phyloP scores from a whole-genome alignment of 371 early-diverging fungal species.

The Mucor velutinosus region DNA sequence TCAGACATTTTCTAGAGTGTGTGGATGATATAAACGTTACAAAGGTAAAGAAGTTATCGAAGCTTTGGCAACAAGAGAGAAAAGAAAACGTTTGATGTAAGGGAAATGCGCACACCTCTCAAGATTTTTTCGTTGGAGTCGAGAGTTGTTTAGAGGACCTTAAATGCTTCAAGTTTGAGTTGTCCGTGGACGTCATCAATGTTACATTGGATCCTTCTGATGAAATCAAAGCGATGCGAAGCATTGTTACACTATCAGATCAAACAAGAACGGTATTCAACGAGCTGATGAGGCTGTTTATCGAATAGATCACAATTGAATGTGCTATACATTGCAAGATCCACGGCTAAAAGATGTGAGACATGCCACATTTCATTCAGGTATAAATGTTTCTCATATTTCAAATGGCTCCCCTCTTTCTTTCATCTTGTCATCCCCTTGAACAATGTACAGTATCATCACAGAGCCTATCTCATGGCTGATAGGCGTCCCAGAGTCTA shows the following conservation, averaged over 20 bases:
- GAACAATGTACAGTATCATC: background rate
- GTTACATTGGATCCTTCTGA: background rate
- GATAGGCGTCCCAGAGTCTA: slow-evolving; percentile 59
- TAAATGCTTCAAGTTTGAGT: background rate
- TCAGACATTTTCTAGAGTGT: slow-evolving; percentile 24
- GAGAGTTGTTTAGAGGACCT: background rate
- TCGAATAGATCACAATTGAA: too few relatives aligned
- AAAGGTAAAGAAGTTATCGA: background rate
- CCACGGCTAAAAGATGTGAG: background rate
- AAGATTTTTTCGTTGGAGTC: background rate
- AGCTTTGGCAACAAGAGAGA: background rate
- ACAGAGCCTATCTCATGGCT: slow-evolving; percentile 2
- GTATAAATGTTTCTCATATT: background rate
- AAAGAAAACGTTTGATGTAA: background rate
- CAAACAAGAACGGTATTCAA: background rate
- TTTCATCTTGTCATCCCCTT: background rate
- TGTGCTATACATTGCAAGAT: too few relatives aligned
- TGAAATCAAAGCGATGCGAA: background rate
- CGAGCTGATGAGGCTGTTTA: too few relatives aligned
- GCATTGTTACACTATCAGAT: background rate
- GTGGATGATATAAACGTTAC: background rate
- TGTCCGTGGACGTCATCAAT: background rate
- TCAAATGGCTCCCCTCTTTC: background rate
- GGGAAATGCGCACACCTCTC: background rate
- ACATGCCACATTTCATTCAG: background rate